Evolutionary conservation across 202 grass and related monocot genomes (phyloP).

Genomic region (Dendrocalamus latiflorus): DNA sequence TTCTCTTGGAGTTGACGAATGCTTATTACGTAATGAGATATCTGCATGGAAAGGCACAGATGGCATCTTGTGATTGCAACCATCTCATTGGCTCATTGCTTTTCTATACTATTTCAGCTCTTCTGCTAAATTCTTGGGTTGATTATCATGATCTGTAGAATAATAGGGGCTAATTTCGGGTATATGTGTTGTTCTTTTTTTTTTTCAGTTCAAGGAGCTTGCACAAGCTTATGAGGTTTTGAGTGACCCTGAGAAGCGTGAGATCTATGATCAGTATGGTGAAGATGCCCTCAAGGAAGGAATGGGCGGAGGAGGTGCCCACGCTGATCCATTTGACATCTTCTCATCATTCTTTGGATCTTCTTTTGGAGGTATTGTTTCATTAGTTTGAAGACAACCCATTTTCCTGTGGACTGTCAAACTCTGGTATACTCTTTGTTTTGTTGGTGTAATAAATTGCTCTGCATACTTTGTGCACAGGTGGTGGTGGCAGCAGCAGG

Average conservation of each 20-base stretch:
- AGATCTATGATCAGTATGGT: slow-evolving; percentile 90
- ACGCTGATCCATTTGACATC: slow-evolving; percentile 82
- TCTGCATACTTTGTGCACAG: slow-evolving; percentile 28
- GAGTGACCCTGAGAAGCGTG: slow-evolving; percentile 88
- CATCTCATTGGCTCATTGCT: not conserved
- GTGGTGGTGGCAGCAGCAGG: slow-evolving; percentile 74
- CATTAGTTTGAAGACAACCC: not conserved
- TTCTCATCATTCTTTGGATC: slow-evolving; percentile 86
- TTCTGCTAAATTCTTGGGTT: not conserved
- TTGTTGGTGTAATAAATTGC: not conserved
- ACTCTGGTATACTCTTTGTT: not conserved
- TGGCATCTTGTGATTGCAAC: not conserved
- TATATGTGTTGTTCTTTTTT: not conserved
- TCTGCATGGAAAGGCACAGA: not conserved
- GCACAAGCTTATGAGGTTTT: slow-evolving; percentile 92
- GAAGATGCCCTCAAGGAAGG: slow-evolving; percentile 98
- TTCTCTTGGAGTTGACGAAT: not conserved
- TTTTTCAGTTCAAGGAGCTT: slow-evolving; percentile 89
- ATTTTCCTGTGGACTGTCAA: not conserved
- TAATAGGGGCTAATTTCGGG: not conserved
- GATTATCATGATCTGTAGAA: not conserved
- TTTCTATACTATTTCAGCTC: not conserved
- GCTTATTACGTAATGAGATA: not conserved
- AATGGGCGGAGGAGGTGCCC: slow-evolving; percentile 70
- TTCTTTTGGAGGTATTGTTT: slow-evolving; percentile 49